A percentile compares a stretch with the other conserved stretches of the same genome.
These are phyloP conservation scores for Heliamphora pulchella DNA, from an alignment of 179 eudicot species.

Conservation along the genomic window DNA sequence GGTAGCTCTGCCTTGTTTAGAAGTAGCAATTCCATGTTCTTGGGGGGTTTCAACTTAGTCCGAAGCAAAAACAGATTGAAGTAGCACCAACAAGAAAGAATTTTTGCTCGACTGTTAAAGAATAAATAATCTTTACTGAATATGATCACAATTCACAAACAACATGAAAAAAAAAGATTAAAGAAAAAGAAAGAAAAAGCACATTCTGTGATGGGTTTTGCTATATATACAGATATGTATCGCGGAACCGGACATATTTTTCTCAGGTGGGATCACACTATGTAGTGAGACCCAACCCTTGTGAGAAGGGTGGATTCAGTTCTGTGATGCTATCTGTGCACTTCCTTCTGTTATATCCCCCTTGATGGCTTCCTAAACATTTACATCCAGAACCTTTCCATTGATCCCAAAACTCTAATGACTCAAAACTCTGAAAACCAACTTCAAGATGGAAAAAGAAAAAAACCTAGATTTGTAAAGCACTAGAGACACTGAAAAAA, in stretches of 20 bases:
- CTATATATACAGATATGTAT: too few relatives aligned
- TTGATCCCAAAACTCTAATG: neutral
- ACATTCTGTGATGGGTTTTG: neutral
- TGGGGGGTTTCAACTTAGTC: neutral
- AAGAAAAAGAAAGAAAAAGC: neutral
- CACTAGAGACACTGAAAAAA: conserved; percentile 12
- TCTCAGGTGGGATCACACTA: too few relatives aligned
- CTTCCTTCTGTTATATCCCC: neutral
- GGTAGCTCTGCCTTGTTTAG: neutral
- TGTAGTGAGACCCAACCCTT: too few relatives aligned
- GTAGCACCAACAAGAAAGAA: too few relatives aligned
- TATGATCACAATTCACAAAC: conserved; percentile 7
- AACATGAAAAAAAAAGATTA: neutral
- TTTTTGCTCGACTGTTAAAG: neutral
- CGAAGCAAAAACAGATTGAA: neutral
- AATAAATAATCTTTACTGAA: neutral
- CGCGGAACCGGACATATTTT: too few relatives aligned
- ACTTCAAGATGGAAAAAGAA: conserved; percentile 5
- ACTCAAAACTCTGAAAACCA: neutral
- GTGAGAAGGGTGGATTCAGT: too few relatives aligned
- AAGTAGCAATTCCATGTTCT: neutral
- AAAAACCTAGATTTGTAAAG: neutral
- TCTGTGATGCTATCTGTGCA: too few relatives aligned
- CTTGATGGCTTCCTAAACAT: neutral
- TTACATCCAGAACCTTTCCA: conserved; percentile 3